Evolutionary conservation across 2,329 filamentous ascomycete genomes (phyloP).

Genomic region (Penicillium sp.): DNA sequence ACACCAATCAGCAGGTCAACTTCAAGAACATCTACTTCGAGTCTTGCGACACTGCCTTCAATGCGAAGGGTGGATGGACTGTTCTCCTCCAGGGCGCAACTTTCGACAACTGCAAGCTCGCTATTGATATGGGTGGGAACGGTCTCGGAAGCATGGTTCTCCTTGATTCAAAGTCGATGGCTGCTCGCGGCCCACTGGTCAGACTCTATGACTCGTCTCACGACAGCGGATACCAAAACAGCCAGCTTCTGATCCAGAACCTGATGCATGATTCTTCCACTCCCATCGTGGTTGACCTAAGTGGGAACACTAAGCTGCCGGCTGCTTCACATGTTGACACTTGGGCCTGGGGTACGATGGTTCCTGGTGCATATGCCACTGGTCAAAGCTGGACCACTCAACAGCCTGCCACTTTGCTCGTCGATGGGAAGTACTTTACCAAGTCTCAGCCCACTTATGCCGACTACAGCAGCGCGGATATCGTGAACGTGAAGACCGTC

Average conservation of each 20-base stretch:
- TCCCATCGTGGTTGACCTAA: slow-evolving; percentile 29
- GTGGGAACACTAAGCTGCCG: slow-evolving; percentile 18
- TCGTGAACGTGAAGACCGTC: slow-evolving; percentile 48
- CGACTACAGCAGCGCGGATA: slow-evolving; percentile 38
- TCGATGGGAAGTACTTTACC: slow-evolving; percentile 40
- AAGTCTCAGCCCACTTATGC: slow-evolving; percentile 44
- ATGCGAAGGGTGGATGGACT: slow-evolving; percentile 32
- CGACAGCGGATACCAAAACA: slow-evolving; percentile 25
- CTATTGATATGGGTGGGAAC: slow-evolving; percentile 29
- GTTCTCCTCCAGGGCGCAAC: slow-evolving; percentile 25
- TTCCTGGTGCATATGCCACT: slow-evolving; percentile 26
- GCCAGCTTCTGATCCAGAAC: slow-evolving; percentile 29
- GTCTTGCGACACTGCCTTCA: slow-evolving; percentile 54
- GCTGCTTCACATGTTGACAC: slow-evolving; percentile 24
- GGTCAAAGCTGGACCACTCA: slow-evolving; percentile 30
- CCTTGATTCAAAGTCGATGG: slow-evolving; percentile 26
- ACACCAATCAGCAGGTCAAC: slow-evolving; percentile 32
- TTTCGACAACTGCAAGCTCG: slow-evolving; percentile 27
- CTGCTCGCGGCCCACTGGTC: slow-evolving; percentile 26
- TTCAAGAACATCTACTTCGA: slow-evolving; percentile 53
- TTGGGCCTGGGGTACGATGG: slow-evolving; percentile 34
- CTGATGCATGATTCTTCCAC: slow-evolving; percentile 20
- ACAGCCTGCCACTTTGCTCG: slow-evolving; percentile 32
- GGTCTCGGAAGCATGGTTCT: slow-evolving; percentile 26
- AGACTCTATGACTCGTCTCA: slow-evolving; percentile 28